These are phyloP conservation scores for Grigorovia humatica DNA, from an alignment of 805 yeast species.

Conservation along the genomic window DNA sequence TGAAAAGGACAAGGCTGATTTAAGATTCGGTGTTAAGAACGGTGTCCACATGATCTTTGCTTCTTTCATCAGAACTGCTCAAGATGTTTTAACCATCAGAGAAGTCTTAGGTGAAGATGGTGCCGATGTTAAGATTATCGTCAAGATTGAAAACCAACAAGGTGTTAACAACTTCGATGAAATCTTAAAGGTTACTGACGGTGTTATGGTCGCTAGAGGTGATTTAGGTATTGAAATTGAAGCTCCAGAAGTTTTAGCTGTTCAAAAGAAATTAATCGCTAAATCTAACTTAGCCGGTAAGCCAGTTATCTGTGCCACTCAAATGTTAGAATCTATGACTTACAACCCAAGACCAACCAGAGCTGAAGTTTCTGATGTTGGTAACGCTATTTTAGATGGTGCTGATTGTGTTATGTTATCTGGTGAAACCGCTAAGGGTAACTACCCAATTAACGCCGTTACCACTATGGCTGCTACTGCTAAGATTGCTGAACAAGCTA, in stretches of 20 bases:
- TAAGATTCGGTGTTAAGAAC: constrained; percentile 93
- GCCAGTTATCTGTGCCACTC: constrained; percentile 99
- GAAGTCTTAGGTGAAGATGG: constrained; percentile 95
- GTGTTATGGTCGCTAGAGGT: constrained; percentile 99
- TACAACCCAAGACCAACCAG: constrained; percentile 99
- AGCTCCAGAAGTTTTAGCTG: constrained; percentile 96
- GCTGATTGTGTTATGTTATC: constrained; percentile 99
- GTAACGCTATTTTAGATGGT: constrained; percentile 98
- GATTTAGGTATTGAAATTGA: constrained; percentile 99
- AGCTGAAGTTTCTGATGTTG: constrained; percentile 98
- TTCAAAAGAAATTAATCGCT: constrained; percentile 97
- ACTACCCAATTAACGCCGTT: constrained; percentile 95
- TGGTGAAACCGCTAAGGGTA: constrained; percentile 99
- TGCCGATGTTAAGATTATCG: constrained; percentile 88
- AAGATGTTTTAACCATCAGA: constrained; percentile 85
- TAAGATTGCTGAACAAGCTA: constrained; percentile 91
- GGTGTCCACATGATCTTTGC: constrained; percentile 98
- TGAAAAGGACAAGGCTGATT: constrained; percentile 90
- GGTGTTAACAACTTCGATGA: constrained; percentile 99
- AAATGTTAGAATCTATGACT: constrained; percentile 99
- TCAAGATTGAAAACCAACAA: constrained; percentile 98
- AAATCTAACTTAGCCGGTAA: constrained; percentile 98
- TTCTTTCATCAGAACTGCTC: constrained; percentile 91
- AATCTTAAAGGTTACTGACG: constrained; percentile 88
- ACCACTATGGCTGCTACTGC: constrained; percentile 98